phyloP scores from a whole-genome alignment of 2,329 filamentous ascomycete genomes.

The Exophiala xenobiotica region DNA sequence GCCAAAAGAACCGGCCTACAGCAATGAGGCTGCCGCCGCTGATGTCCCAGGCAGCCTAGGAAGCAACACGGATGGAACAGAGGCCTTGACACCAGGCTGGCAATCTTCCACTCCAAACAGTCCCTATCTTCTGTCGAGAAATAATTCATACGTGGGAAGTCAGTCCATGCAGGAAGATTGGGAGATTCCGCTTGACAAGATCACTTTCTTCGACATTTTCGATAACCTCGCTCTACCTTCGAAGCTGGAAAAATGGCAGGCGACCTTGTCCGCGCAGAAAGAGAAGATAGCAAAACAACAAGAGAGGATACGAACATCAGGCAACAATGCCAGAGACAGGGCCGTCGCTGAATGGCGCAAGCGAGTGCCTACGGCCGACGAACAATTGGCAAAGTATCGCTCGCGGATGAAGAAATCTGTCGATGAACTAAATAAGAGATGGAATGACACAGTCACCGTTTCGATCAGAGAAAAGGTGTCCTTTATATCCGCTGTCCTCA shows the following conservation, averaged over 20 bases:
- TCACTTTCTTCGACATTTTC: constrained; percentile 88
- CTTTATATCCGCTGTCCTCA: constrained; percentile 93
- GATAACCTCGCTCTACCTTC: constrained; percentile 89
- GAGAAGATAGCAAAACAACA: constrained; percentile 81
- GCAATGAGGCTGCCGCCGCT: constrained; percentile 25
- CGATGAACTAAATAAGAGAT: constrained; percentile 79
- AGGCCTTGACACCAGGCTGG: constrained; percentile 41
- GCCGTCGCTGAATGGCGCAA: constrained; percentile 93
- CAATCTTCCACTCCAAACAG: constrained; percentile 45
- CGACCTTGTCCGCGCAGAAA: constrained; percentile 75
- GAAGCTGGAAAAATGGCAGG: constrained; percentile 86
- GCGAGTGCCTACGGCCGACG: constrained; percentile 80
- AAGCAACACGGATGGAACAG: constrained; percentile 21
- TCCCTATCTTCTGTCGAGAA: constrained; percentile 64
- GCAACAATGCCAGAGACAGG: constrained; percentile 76
- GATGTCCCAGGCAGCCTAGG: constrained; percentile 21
- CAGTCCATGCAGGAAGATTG: constrained; percentile 86
- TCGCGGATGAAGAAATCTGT: constrained; percentile 83
- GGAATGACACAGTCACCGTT: constrained; percentile 87
- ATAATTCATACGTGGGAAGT: constrained; percentile 77
- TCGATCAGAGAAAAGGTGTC: constrained; percentile 90
- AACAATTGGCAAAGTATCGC: constrained; percentile 87
- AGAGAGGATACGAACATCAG: constrained; percentile 64
- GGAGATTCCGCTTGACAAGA: constrained; percentile 80
- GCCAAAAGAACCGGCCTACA: constrained; percentile 29